Conservation (phyloP, 1,284 basidiomycete species). For the Moesziomyces aphidis region DNA sequence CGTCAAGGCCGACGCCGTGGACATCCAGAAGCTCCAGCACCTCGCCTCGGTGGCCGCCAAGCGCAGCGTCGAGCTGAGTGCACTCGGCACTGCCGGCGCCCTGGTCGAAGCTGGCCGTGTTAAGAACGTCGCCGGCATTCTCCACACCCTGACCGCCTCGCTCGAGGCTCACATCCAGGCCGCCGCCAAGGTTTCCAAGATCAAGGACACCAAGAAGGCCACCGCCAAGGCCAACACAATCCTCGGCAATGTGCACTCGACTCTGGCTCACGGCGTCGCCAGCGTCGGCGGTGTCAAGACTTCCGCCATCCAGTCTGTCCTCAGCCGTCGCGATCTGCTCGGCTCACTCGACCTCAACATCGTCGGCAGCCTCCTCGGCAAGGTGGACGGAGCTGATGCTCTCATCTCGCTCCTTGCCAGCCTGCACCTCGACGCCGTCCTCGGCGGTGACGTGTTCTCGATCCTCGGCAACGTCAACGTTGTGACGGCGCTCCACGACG, state of each 20-base stretch:
- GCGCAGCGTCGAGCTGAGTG: slow-evolving; percentile 13
- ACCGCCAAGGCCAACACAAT: slow-evolving; percentile 4
- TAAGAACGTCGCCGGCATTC: slow-evolving; percentile 28
- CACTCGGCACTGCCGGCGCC: slow-evolving; percentile 2
- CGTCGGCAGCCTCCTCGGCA: slow-evolving; percentile 5
- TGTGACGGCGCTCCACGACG: slow-evolving; percentile 16
- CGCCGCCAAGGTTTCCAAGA: slow-evolving; percentile 16
- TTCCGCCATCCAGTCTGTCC: background rate
- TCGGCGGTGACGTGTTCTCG: slow-evolving; percentile 11
- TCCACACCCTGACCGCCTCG: slow-evolving; percentile 31
- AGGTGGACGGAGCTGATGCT: slow-evolving; percentile 6
- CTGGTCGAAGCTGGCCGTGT: slow-evolving; percentile 12
- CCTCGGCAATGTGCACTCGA: slow-evolving; percentile 8
- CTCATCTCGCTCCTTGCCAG: slow-evolving; percentile 8
- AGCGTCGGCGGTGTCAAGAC: slow-evolving; percentile 9
- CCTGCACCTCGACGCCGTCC: slow-evolving; percentile 12
- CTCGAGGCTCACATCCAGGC: slow-evolving; percentile 18
- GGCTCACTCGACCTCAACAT: background rate
- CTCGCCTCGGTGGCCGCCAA: slow-evolving; percentile 10
- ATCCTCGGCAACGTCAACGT: slow-evolving; percentile 15
- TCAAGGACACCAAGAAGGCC: slow-evolving; percentile 13
- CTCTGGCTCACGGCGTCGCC: slow-evolving; percentile 1
- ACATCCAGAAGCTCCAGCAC: slow-evolving; percentile 16
- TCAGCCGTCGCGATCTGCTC: slow-evolving; percentile 1
- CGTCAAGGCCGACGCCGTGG: slow-evolving; percentile 5